A percentile compares a stretch with the other conserved stretches of the same genome.
Conservation (phyloP, 164 flowering plant species). For the Sedum album region DNA sequence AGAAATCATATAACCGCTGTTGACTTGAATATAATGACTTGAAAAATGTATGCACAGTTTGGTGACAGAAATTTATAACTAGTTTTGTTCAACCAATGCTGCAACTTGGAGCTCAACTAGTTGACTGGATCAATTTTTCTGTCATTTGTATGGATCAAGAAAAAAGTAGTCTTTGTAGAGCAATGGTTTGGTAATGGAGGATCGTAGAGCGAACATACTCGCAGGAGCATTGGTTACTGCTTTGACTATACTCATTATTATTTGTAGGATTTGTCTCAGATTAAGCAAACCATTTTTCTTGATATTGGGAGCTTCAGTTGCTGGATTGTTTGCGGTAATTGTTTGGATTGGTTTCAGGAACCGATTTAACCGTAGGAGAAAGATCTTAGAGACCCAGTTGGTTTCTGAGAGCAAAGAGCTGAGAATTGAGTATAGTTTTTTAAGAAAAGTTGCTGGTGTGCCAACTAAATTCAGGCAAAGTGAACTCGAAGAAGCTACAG, state of each 20-base stretch:
- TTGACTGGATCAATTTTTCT: not conserved
- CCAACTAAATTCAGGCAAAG: constrained; percentile 53
- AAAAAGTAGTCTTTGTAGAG: not conserved
- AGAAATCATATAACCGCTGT: no score
- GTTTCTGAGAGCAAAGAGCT: constrained; percentile 54
- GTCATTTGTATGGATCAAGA: not conserved
- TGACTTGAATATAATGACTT: not conserved
- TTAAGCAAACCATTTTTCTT: constrained; percentile 41
- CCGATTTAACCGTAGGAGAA: constrained; percentile 19
- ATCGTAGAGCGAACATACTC: constrained; percentile 30
- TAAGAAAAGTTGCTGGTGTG: constrained; percentile 71
- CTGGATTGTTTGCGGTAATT: constrained; percentile 35
- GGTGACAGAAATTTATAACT: not conserved
- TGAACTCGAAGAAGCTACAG: constrained; percentile 70
- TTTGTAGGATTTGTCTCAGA: constrained; percentile 33
- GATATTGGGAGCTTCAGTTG: constrained; percentile 39
- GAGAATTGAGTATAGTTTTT: constrained; percentile 71
- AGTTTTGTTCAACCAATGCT: not conserved
- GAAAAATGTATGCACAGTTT: not conserved
- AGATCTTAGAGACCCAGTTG: constrained; percentile 19
- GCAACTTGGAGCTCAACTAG: not conserved
- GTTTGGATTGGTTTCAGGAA: constrained; percentile 22
- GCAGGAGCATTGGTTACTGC: constrained; percentile 17
- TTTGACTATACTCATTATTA: constrained; percentile 34
- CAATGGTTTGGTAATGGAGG: constrained; percentile 43